Evolutionary conservation across 192 early-diverging fungal species (phyloP).

Genomic region (Spizellomyces punctatus): DNA sequence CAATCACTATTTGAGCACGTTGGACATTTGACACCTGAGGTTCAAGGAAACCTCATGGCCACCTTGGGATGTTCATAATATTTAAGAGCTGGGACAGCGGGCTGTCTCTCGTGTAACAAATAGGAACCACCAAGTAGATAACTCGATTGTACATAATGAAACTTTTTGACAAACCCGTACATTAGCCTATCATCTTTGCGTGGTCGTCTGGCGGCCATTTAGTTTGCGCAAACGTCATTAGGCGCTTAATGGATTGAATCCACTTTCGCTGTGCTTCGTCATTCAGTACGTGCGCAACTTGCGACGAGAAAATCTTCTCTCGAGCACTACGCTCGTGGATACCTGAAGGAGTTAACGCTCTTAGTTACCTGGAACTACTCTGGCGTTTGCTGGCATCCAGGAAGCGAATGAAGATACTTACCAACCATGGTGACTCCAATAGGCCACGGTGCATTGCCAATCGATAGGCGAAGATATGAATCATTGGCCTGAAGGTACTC

Average conservation of each 20-base stretch:
- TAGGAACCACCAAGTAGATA: no score
- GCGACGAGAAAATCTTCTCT: constrained; percentile 92
- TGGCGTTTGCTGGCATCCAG: not conserved
- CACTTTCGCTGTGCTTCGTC: constrained; percentile 96
- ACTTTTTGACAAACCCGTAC: no score
- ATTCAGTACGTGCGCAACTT: constrained; percentile 97
- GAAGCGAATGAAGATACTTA: constrained; percentile 36
- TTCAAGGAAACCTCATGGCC: no score
- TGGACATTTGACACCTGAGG: not conserved
- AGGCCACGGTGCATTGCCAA: constrained; percentile 99
- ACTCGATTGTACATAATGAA: no score
- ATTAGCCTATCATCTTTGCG: constrained; percentile 49
- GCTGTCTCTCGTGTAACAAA: no score
- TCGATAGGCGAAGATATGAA: constrained; percentile 88
- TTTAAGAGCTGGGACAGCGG: no score
- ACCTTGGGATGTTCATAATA: no score
- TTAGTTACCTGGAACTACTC: not conserved
- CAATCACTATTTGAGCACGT: constrained; percentile 2
- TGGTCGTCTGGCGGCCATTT: constrained; percentile 84
- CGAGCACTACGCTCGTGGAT: constrained; percentile 97
- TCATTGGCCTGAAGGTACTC: constrained; percentile 94
- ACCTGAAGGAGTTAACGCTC: constrained; percentile 45
- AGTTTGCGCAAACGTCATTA: constrained; percentile 94
- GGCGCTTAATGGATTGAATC: constrained; percentile 96
- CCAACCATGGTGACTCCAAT: constrained; percentile 96